Conservation (phyloP, 2,329 filamentous ascomycete genomes). For the Nectriaceae sp. region DNA sequence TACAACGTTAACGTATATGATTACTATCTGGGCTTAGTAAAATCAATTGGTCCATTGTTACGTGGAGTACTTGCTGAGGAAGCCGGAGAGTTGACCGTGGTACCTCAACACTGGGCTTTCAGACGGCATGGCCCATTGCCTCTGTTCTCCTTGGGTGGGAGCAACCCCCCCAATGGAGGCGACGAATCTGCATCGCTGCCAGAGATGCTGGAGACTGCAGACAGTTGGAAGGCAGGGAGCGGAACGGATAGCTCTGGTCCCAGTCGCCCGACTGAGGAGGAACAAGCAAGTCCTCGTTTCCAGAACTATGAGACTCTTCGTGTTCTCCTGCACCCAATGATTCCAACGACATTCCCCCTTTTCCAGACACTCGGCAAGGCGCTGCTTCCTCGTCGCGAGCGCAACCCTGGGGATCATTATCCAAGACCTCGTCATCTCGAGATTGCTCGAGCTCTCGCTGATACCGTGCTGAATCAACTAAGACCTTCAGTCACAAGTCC, state of each 20-base stretch:
- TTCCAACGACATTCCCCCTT: slow-evolving; percentile 79
- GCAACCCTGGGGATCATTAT: slow-evolving; percentile 58
- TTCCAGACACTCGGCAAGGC: slow-evolving; percentile 85
- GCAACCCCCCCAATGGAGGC: slow-evolving; percentile 23
- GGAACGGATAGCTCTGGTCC: slow-evolving; percentile 22
- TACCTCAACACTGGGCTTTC: slow-evolving; percentile 68
- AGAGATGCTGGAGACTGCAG: slow-evolving; percentile 32
- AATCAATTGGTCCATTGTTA: slow-evolving; percentile 75
- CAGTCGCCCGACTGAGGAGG: slow-evolving; percentile 42
- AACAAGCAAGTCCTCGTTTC: slow-evolving; percentile 47
- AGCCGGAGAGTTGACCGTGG: slow-evolving; percentile 69
- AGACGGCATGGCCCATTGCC: slow-evolving; percentile 32
- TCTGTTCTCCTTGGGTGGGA: slow-evolving; percentile 21
- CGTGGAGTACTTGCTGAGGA: slow-evolving; percentile 84
- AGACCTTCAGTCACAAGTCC: slow-evolving; percentile 45
- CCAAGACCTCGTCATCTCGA: slow-evolving; percentile 54
- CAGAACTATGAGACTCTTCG: slow-evolving; percentile 79
- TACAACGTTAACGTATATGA: slow-evolving; percentile 81
- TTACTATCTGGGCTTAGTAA: slow-evolving; percentile 74
- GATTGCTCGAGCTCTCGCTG: slow-evolving; percentile 67
- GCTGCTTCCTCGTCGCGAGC: slow-evolving; percentile 71
- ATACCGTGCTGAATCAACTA: slow-evolving; percentile 69
- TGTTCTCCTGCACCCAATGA: slow-evolving; percentile 75
- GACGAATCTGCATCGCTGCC: slow-evolving; percentile 34
- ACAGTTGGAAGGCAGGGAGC: slow-evolving; percentile 27